phyloP scores from a whole-genome alignment of 1,284 basidiomycete genomes.

The Moesziomyces globuligerus region DNA sequence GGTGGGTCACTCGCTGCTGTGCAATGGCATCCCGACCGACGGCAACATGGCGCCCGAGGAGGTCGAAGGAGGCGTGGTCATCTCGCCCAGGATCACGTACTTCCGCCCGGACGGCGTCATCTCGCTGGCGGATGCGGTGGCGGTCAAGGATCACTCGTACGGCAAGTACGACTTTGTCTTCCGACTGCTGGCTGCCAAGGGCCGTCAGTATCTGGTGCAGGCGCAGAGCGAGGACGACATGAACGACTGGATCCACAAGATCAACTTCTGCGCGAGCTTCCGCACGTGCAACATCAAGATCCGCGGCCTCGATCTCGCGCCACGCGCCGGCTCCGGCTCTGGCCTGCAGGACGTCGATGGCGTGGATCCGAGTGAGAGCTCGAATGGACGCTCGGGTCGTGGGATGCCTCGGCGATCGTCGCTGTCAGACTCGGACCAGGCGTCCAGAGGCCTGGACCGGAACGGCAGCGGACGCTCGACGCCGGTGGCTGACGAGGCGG shows the following conservation, averaged over 20 bases:
- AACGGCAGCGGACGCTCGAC: constrained; percentile 35
- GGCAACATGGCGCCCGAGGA: constrained; percentile 9
- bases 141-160: constrained; percentile 55
- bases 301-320: constrained; percentile 71
- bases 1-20: constrained; percentile 45
- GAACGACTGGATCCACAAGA: constrained; percentile 89
- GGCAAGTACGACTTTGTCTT: constrained; percentile 78
- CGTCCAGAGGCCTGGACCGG: constrained; percentile 7
- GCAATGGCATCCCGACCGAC: constrained; percentile 37
- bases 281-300: constrained; percentile 85
- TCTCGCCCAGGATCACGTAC: constrained; percentile 72
- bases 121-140: constrained; percentile 71
- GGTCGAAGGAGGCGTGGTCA: constrained; percentile 62
- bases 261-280: constrained; percentile 95
- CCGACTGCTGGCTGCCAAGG: constrained; percentile 75
- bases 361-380: constrained; percentile 62
- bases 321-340: constrained; percentile 16
- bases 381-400: constrained; percentile 28
- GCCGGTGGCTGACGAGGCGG: constrained; percentile 19
- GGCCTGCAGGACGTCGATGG: constrained; percentile 11
- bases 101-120: constrained; percentile 89
- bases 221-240: constrained; percentile 78
- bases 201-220: constrained; percentile 83
- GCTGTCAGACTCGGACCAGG: constrained; percentile 24
- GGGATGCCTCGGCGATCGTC: constrained; percentile 13